Evolutionary conservation across 2,329 filamentous ascomycete genomes (phyloP), one percentile per base, ranked within the genome.

Genomic region (Fusarium sp.): DNA sequence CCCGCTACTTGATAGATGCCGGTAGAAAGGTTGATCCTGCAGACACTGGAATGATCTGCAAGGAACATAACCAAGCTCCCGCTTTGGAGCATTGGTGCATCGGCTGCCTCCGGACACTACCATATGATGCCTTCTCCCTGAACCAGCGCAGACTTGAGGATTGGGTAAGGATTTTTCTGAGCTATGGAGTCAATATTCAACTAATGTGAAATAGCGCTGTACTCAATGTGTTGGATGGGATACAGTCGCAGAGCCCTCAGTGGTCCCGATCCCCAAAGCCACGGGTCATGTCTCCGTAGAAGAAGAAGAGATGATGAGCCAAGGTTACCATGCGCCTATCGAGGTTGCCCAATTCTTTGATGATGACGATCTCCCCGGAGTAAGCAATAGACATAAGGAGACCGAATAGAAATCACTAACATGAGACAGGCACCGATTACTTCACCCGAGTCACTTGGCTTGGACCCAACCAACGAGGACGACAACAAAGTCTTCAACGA

Each of bases 11-110:
- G 9, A 45, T 80, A n/a, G 67, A 81, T 27, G 17, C 27, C 7
- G 14, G 11, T 35, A 11, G 18, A 27, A 7, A 13, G 31, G 5
- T 47, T n/a, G 13, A 49, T 13, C 39, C 31, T n/a, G 41, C 4
- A 12, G 79, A 79, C 45, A 79, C 77, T 2, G 81, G 81, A 33
- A 83, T 84, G 81, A 76, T 76, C 1, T 84, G 82, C 50, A 75
- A 75, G 12, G 77, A 81, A 8, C 82, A 84, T 56, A 74, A 75
- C 1, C 42, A 38, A 42, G 66, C 78, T 4, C 49, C 57, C 9
- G 58, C 72, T 1, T 41, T 49, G 5, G 79, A 83, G 64, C 49
- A 80, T 13, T 65, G 64, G 4, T 84, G 83, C 54, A 70, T 77
- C 7, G 49, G 80, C 1, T 84, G 83, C 56, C 42, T 61, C 3